Conservation (phyloP, 2,329 filamentous ascomycete genomes). For the Phaeophleospora eucalypticola region DNA sequence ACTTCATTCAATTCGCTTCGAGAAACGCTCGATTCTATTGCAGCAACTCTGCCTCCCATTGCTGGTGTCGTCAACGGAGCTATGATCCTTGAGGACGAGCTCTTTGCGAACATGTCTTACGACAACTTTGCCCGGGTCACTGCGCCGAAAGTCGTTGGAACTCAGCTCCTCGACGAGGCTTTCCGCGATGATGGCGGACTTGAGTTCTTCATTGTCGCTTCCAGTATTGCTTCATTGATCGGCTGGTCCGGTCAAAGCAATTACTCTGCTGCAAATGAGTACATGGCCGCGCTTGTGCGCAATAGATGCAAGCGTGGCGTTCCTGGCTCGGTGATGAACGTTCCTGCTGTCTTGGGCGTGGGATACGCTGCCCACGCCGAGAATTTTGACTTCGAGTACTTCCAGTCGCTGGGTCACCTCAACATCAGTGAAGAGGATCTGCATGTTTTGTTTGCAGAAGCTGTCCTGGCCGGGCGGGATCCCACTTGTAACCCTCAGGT, state of each 20-base stretch:
- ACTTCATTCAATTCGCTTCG: slow-evolving; percentile 13
- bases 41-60: slow-evolving; percentile 31
- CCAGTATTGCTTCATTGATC: slow-evolving; percentile 45
- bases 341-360: slow-evolving; percentile 47
- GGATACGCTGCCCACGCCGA: slow-evolving; percentile 32
- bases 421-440: slow-evolving; percentile 47
- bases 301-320: slow-evolving; percentile 36
- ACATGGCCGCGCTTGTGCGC: slow-evolving; percentile 1
- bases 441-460: slow-evolving; percentile 50
- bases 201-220: slow-evolving; percentile 8
- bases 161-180: slow-evolving; percentile 45
- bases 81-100: slow-evolving; percentile 45
- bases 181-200: slow-evolving; percentile 20
- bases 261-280: slow-evolving; percentile 4
- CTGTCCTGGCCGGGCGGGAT: slow-evolving; percentile 40
- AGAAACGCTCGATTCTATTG: slow-evolving; percentile 13
- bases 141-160: slow-evolving; percentile 49
- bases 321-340: slow-evolving; percentile 48
- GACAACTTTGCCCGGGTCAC: slow-evolving; percentile 42
- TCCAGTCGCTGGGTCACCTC: not conserved
- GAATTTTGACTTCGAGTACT: not conserved
- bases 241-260: slow-evolving; percentile 5
- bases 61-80: slow-evolving; percentile 44
- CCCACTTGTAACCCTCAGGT: not conserved
- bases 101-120: slow-evolving; percentile 49